Evolutionary conservation across 352 stramenopile species (phyloP).

Genomic region (Globisporangium takayamanum): DNA sequence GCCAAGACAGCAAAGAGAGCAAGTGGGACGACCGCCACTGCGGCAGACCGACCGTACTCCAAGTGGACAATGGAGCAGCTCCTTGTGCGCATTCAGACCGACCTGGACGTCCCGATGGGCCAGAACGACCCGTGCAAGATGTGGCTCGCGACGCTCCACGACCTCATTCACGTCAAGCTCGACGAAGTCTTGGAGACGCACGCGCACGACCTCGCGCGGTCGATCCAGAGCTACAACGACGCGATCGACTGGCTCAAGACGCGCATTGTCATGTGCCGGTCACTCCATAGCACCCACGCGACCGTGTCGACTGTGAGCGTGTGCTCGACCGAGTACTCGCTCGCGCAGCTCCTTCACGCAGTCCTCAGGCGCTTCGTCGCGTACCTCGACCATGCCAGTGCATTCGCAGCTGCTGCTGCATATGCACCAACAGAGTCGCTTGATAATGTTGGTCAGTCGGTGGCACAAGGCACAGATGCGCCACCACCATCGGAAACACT

Average conservation of each 20-base stretch:
- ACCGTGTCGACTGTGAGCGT: constrained; percentile 15
- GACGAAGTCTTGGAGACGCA: constrained; percentile 12
- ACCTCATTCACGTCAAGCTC: constrained; percentile 25
- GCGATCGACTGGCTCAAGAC: constrained; percentile 38
- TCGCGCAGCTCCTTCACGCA: constrained; percentile 44
- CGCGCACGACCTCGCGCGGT: constrained; percentile 13
- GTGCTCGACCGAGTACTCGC: constrained; percentile 33
- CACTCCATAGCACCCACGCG: not conserved
- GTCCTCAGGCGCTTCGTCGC: constrained; percentile 24
- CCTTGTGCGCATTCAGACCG: constrained; percentile 24
- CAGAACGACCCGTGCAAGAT: constrained; percentile 18
- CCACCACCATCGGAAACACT: not conserved
- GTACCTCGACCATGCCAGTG: constrained; percentile 11
- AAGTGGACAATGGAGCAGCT: constrained; percentile 48
- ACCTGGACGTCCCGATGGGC: constrained; percentile 20
- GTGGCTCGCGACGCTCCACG: constrained; percentile 21
- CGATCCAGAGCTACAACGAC: constrained; percentile 31
- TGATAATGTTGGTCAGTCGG: not conserved
- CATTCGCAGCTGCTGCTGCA: not conserved
- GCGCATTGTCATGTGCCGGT: constrained; percentile 26
- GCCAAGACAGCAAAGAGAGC: not conserved
- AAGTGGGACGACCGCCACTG: not conserved
- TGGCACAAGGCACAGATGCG: too few relatives aligned
- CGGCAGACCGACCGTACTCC: constrained; percentile 15
- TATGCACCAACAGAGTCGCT: not conserved